Conservation (phyloP, 164 flowering plant species). For the Magnolia changhungtana region DNA sequence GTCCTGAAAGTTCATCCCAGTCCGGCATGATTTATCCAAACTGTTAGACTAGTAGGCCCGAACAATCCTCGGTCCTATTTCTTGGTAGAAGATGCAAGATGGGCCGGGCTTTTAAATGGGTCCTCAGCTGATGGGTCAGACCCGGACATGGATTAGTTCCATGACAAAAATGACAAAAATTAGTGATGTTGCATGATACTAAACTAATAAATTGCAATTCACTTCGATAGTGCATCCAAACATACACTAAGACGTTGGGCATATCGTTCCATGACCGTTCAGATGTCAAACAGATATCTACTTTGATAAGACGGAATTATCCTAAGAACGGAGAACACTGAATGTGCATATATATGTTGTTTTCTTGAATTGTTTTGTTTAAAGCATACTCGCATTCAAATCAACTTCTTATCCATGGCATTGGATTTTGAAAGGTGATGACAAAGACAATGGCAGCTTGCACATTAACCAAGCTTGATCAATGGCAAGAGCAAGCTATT, state of each 20-base stretch:
- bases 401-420: neutral
- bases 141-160: too few species aligned
- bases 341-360: neutral
- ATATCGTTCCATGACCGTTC: neutral
- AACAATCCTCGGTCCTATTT: too few species aligned
- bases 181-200: too few species aligned
- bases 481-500: conserved; percentile 19
- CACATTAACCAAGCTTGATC: conserved; percentile 14
- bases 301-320: neutral
- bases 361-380: neutral
- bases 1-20: too few species aligned
- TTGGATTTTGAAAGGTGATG: conserved; percentile 11
- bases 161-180: too few species aligned
- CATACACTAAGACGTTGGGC: neutral
- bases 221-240: too few species aligned
- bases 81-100: too few species aligned
- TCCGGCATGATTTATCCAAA: too few species aligned
- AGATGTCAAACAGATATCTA: neutral
- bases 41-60: too few species aligned
- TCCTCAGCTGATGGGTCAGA: too few species aligned
- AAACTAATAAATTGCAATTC: too few species aligned
- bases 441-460: conserved; percentile 25
- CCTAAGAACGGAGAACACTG: neutral
- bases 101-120: too few species aligned
- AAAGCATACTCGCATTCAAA: neutral